Evolutionary conservation across 495 filamentous ascomycete genomes (phyloP), one percentile per base, ranked within the genome.

Genomic region (Tuber calosporum): DNA sequence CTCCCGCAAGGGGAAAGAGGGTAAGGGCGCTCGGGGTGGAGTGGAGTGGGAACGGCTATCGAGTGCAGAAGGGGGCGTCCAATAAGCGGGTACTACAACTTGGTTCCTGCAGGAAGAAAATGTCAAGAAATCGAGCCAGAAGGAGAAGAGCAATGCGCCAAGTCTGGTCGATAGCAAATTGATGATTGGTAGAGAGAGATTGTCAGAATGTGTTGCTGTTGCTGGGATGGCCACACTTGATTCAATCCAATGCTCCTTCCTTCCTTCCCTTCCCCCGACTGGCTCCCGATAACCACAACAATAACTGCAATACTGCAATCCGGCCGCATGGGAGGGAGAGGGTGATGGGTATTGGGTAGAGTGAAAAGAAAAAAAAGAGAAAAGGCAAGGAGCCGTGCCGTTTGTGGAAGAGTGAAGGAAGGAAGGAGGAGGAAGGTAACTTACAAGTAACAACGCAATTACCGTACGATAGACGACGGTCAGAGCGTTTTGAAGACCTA

Each of bases 401-500:
- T 67, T 67, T 69, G 69, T 69, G 67, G 58, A 67, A 73, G 69
- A 67, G 72, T 62, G 20, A 34, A 69, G 38, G 30, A 72, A 42
- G 45, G 45, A 34, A 69, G 38, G 30, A 72, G 41, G 45, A 38
- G 69, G 66, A 41, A 66, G 15, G 53, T 30, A 62, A n/a, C n/a
- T n/a, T n/a, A n/a, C n/a, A n/a, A n/a, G n/a, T n/a, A n/a, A n/a
- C n/a, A n/a, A n/a, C n/a, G n/a, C 26, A 30, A 62, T 26, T 15
- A 43, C 42, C 2, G 42, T 66, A 73, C 39, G 39, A 40, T 40
- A 40, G 39, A 40, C 72, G 70, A 69, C 20, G 75, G 75, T 66
- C 71, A 77, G 76, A 69, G 70, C 71, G 76, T 77, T 77, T 78
- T 40, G 75, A 76, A 62, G 73, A 71, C 73, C 37, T 67, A 39